Evolutionary conservation across 2,329 filamentous ascomycete species (phyloP).

Genomic region (Nemania diffusa): DNA sequence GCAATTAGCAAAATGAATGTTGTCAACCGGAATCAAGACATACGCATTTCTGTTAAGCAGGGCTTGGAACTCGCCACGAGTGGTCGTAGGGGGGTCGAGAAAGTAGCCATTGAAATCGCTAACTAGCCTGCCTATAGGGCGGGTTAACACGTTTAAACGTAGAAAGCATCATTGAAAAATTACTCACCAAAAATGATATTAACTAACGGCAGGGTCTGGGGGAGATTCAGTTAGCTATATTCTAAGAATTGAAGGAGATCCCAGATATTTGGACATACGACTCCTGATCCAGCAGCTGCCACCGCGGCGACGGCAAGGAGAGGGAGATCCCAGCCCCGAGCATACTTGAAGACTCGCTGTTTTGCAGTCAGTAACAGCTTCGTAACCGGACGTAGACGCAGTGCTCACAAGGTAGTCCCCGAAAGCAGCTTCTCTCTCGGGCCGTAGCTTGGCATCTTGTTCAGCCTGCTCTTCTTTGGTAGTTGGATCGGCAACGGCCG

Average conservation of each 20-base stretch:
- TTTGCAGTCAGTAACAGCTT: slow-evolving; percentile 29
- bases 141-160: slow-evolving; percentile 26
- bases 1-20: slow-evolving; percentile 26
- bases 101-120: slow-evolving; percentile 60
- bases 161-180: slow-evolving; percentile 2
- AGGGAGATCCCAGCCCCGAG: slow-evolving; percentile 61
- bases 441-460: slow-evolving; percentile 51
- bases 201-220: slow-evolving; percentile 66
- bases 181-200: slow-evolving; percentile 66
- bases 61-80: slow-evolving; percentile 54
- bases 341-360: slow-evolving; percentile 65
- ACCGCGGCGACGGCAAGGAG: slow-evolving; percentile 59
- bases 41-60: slow-evolving; percentile 59
- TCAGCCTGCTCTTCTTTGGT: slow-evolving; percentile 46
- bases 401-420: slow-evolving; percentile 56
- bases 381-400: background rate
- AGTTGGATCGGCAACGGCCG: slow-evolving; percentile 21
- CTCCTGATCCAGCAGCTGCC: slow-evolving; percentile 63
- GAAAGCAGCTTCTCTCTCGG: slow-evolving; percentile 58
- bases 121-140: slow-evolving; percentile 54
- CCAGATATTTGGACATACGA: slow-evolving; percentile 46
- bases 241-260: background rate
- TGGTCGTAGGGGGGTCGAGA: slow-evolving; percentile 48
- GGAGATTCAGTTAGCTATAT: slow-evolving; percentile 6
- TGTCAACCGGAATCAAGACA: slow-evolving; percentile 34